Conservation (phyloP, 306 rosid species). For the Cicer chorassanicum region DNA sequence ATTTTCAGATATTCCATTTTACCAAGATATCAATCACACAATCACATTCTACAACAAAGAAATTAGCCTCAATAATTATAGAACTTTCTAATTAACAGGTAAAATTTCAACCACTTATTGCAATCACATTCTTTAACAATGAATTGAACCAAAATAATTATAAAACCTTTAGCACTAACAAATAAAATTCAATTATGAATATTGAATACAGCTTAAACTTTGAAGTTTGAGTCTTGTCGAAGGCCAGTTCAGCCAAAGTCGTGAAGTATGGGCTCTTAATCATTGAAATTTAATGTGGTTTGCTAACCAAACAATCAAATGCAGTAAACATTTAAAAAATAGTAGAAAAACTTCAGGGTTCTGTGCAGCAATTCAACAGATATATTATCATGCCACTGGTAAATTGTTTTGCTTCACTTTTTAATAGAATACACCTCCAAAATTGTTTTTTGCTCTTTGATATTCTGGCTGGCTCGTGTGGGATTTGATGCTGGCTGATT, state of each 20-base stretch:
- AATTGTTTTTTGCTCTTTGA: not conserved
- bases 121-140: not conserved
- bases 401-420: slow-evolving; percentile 12
- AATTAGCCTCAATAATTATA: not conserved
- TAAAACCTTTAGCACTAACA: too few species aligned
- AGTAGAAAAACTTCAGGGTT: not conserved
- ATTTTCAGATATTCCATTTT: not conserved
- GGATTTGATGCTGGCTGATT: not conserved
- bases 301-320: not conserved
- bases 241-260: not conserved
- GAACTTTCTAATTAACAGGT: not conserved
- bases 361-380: not conserved
- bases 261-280: not conserved
- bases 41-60: not conserved
- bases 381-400: not conserved
- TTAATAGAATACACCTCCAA: not conserved
- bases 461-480: not conserved
- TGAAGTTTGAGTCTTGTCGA: not conserved
- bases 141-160: too few species aligned
- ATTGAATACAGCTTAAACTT: not conserved
- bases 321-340: not conserved
- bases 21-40: not conserved
- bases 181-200: too few species aligned
- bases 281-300: not conserved
- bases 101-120: not conserved